Evolutionary conservation across 306 rosid species (phyloP).

Genomic region (Prunus mume): DNA sequence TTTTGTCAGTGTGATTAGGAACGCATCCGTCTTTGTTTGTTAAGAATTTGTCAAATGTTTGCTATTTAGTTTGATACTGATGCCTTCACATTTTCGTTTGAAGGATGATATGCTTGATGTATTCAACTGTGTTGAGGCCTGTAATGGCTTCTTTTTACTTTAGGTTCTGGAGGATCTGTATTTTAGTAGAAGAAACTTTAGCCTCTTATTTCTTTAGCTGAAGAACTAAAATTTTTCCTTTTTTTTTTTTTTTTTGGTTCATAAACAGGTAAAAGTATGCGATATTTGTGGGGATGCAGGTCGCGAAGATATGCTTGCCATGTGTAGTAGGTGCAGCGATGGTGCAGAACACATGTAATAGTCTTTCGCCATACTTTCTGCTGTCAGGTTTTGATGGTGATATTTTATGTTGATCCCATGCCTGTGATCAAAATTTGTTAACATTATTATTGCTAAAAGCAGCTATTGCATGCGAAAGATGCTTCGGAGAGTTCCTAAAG

Average conservation of each 20-base stretch:
- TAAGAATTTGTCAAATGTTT: background rate
- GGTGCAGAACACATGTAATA: constrained; percentile 98
- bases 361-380: constrained; percentile 14
- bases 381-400: constrained; percentile 19
- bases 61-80: background rate
- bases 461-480: constrained; percentile 92
- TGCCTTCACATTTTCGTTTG: background rate
- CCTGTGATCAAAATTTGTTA: constrained; percentile 17
- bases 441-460: constrained; percentile 29
- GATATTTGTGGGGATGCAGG: constrained; percentile 99
- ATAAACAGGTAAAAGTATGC: constrained; percentile 78
- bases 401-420: constrained; percentile 17
- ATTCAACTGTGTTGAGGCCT: background rate
- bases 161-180: constrained; percentile 5
- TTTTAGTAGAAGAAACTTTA: background rate
- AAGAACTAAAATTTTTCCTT: constrained; percentile 15
- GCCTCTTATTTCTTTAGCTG: background rate
- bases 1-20: background rate
- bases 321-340: constrained; percentile 84
- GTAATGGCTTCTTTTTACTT: background rate
- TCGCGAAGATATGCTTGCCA: constrained; percentile 80
- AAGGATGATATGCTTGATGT: background rate
- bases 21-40: background rate
- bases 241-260: background rate
- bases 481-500: constrained; percentile 74